Evolutionary conservation across 257 asterid genomes (phyloP).

Genomic region (Coffea eugenioides): DNA sequence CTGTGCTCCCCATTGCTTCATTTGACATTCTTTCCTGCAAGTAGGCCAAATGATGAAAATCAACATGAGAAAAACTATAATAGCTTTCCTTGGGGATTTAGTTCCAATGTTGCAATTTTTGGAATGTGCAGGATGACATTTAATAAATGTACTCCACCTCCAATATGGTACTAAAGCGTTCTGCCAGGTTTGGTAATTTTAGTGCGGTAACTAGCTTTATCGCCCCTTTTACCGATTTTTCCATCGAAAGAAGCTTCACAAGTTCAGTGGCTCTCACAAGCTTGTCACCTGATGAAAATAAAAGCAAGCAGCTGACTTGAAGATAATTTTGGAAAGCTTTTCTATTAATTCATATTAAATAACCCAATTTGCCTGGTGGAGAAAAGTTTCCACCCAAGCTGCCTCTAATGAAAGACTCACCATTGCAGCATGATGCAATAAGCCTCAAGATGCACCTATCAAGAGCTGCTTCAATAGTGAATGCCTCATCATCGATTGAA

Average conservation of each 20-base stretch:
- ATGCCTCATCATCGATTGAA: constrained; percentile 85
- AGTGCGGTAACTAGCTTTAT: constrained; percentile 88
- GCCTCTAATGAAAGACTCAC: constrained; percentile 33
- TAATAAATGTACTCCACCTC: constrained; percentile 50
- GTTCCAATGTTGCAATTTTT: not conserved
- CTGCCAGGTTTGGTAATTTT: constrained; percentile 92
- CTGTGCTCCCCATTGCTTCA: constrained; percentile 35
- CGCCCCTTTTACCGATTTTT: constrained; percentile 85
- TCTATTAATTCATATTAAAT: not conserved
- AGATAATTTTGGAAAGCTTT: not conserved
- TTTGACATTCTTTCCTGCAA: constrained; percentile 65
- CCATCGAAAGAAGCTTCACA: constrained; percentile 77
- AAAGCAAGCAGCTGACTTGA: constrained; percentile 2
- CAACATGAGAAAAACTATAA: not conserved
- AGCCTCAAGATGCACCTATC: constrained; percentile 95
- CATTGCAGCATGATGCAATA: constrained; percentile 87
- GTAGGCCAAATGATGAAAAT: constrained; percentile 3
- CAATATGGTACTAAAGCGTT: constrained; percentile 77
- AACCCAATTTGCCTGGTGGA: not conserved
- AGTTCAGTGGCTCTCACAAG: constrained; percentile 92
- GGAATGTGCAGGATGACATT: not conserved
- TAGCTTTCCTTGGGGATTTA: not conserved
- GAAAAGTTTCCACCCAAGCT: not conserved
- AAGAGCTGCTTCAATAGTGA: constrained; percentile 68
- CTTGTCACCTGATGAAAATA: constrained; percentile 69